Percentiles rank a stretch among this genome's conserved stretches.
phyloP scores from a whole-genome alignment of 495 filamentous ascomycete genomes.

The Viridothelium virens region DNA sequence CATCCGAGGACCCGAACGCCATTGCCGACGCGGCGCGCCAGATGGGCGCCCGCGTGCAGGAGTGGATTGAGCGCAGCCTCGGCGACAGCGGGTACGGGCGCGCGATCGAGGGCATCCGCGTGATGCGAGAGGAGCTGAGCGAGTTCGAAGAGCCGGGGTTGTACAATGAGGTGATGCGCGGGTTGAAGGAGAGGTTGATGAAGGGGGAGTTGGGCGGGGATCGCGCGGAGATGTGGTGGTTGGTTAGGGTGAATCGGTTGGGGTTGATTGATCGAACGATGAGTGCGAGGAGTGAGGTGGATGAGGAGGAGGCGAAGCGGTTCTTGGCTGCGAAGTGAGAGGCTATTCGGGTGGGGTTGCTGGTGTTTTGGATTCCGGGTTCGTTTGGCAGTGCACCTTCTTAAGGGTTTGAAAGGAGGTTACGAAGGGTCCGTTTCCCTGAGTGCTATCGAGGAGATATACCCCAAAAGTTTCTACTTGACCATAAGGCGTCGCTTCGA shows the following conservation, averaged over 20 bases:
- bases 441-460: too few species aligned
- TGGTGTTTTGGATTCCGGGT: too few species aligned
- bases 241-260: slow-evolving; percentile 56
- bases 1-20: slow-evolving; percentile 48
- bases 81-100: slow-evolving; percentile 67
- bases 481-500: too few species aligned
- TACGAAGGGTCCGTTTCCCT: too few species aligned
- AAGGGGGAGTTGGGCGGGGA: slow-evolving; percentile 70
- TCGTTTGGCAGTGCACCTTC: too few species aligned
- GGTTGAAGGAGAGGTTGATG: slow-evolving; percentile 65
- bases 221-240: slow-evolving; percentile 74
- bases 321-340: slow-evolving; percentile 32
- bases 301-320: slow-evolving; percentile 58
- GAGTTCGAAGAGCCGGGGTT: slow-evolving; percentile 65
- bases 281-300: slow-evolving; percentile 55
- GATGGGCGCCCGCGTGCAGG: slow-evolving; percentile 62
- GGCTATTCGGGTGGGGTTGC: not conserved
- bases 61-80: slow-evolving; percentile 61
- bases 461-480: too few species aligned
- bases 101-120: slow-evolving; percentile 66
- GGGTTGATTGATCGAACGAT: slow-evolving; percentile 62
- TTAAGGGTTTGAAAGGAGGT: too few species aligned
- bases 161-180: slow-evolving; percentile 68
- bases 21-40: slow-evolving; percentile 65
- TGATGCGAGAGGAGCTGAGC: slow-evolving; percentile 69